Evolutionary conservation across 2,329 filamentous ascomycete species (phyloP).

Genomic region (Xylariaceae sp.): DNA sequence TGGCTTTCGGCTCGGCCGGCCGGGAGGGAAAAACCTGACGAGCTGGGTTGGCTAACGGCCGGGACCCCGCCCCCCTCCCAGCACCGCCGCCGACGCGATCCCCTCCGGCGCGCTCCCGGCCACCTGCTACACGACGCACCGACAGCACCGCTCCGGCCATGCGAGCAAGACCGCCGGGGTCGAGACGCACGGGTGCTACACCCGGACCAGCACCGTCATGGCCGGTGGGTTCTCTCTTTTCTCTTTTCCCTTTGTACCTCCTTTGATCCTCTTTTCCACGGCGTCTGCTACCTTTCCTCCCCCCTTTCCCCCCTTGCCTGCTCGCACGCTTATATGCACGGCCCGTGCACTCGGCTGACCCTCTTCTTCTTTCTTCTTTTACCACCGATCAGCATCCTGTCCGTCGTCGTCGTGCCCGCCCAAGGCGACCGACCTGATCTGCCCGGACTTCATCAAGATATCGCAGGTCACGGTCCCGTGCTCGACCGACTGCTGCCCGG

Average conservation of each 20-base stretch:
- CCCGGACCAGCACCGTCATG: constrained; percentile 12
- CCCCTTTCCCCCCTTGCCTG: constrained; percentile 10
- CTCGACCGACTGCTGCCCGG: constrained; percentile 29
- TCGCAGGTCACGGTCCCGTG: constrained; percentile 29
- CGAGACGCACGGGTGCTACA: constrained; percentile 17
- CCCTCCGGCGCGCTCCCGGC: constrained; percentile 10
- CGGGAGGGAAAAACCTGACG: too few species aligned
- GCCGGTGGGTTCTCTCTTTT: constrained; percentile 11
- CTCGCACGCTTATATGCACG: neutral
- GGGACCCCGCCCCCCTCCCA: constrained; percentile 1
- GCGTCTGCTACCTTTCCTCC: neutral
- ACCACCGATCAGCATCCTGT: constrained; percentile 14
- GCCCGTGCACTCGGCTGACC: too few species aligned
- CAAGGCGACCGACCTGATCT: constrained; percentile 15
- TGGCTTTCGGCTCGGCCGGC: too few species aligned
- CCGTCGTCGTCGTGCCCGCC: constrained; percentile 16
- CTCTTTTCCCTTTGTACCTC: too few species aligned
- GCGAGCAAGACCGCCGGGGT: constrained; percentile 13
- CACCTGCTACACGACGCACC: constrained; percentile 19
- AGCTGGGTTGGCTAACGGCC: too few species aligned
- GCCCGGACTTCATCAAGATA: constrained; percentile 24
- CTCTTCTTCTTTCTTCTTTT: neutral
- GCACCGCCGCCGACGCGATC: constrained; percentile 3
- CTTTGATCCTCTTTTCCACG: neutral
- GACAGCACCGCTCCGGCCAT: constrained; percentile 13